Evolutionary conservation across 441 rosid species (phyloP), one percentile per base, ranked within the genome.

Genomic region (Populus hybrid): DNA sequence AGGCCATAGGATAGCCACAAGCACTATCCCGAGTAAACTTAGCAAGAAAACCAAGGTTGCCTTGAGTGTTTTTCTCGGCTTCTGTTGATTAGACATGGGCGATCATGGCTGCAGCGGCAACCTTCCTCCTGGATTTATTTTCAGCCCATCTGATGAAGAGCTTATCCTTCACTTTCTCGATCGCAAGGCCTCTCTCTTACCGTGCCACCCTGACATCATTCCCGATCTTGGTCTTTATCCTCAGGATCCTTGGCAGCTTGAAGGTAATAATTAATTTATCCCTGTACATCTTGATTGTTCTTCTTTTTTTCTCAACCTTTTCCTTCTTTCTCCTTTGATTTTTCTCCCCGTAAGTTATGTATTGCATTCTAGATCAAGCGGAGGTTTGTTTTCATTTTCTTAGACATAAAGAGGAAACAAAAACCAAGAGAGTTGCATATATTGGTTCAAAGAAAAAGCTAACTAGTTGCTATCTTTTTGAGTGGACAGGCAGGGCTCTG

Each of bases 121-220:
- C 21, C 87, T 88, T 29, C 91, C 89, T 10, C 91, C 91, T 1
- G 91, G 89, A 20, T 88, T 88, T 71, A 65, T 68, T 16, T 88
- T 88, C 78, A 50, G 79, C 64, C 90, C 90, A 4, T 84, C 86
- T 4, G 90, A 88, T 67, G 86, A 88, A 71, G 90, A 88, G 31
- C 88, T 86, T 7, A 50, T 88, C 50, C 81, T 84, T 74, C 86
- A 88, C 85, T 88, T 86, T 50, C 89, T 88, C 72, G 66, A 69
- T 21, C 81, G 72, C 68, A 88, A 80, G 79, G 79, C 81, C 26
- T 69, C 81, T 31, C 78, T 50, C 16, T 79, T 78, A 6, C 81
- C 77, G 21, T 81, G 76, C 75, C 76, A 71, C 68, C 82, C 77
- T 18, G 65, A 79, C 77, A 75, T 83, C 81, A 82, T 88, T 74